phyloP scores from a whole-genome alignment of 352 stramenopile genomes.

The Globisporangium rhizosaccharum region DNA sequence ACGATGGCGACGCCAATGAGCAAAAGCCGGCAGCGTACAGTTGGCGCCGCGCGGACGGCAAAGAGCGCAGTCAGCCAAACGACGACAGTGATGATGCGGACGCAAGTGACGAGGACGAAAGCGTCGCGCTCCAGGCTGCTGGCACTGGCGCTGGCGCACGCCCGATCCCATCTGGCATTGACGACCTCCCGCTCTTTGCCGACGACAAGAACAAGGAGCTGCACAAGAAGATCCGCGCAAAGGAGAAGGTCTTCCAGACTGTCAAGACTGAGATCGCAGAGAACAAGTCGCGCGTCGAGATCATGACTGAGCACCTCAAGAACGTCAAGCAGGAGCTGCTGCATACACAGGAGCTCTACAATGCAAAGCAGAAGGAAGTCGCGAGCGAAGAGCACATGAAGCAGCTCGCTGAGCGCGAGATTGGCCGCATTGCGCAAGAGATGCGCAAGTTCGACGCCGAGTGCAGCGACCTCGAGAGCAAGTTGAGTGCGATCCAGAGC shows the following conservation, averaged over 20 bases:
- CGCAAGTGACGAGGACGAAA: slow-evolving; percentile 25
- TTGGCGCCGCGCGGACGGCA: slow-evolving; percentile 59
- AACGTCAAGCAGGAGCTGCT: slow-evolving; percentile 94
- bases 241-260: slow-evolving; percentile 63
- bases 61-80: slow-evolving; percentile 19
- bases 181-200: slow-evolving; percentile 87
- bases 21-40: slow-evolving; percentile 32
- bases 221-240: slow-evolving; percentile 73
- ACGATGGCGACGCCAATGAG: slow-evolving; percentile 10
- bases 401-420: slow-evolving; percentile 88
- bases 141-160: slow-evolving; percentile 14
- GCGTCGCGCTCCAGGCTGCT: slow-evolving; percentile 6
- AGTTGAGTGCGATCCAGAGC: slow-evolving; percentile 86
- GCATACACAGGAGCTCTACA: slow-evolving; percentile 91
- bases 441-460: slow-evolving; percentile 70
- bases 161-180: slow-evolving; percentile 66
- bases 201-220: slow-evolving; percentile 85
- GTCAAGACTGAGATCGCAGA: slow-evolving; percentile 71
- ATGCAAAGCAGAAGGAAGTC: slow-evolving; percentile 91
- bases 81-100: slow-evolving; percentile 23
- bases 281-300: slow-evolving; percentile 84
- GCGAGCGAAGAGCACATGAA: slow-evolving; percentile 91
- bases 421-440: slow-evolving; percentile 76
- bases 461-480: slow-evolving; percentile 71
- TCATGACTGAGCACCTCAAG: slow-evolving; percentile 96